Conservation (phyloP, 495 filamentous ascomycete species). For the Tuber calosporum region DNA sequence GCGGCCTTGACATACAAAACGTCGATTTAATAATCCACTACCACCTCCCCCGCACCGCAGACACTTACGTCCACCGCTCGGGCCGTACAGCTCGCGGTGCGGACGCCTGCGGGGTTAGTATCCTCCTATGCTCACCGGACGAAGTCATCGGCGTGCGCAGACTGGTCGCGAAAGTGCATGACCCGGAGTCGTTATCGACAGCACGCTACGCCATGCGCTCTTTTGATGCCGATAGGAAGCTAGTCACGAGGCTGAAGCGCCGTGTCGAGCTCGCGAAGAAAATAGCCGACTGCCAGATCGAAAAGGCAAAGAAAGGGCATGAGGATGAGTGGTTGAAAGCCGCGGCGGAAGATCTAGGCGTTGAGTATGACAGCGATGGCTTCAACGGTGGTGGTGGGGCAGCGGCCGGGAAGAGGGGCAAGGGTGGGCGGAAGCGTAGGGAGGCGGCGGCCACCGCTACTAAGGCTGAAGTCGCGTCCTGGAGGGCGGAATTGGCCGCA, state of each 20-base stretch:
- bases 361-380: slow-evolving; percentile 84
- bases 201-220: slow-evolving; percentile 49
- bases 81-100: slow-evolving; percentile 82
- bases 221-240: slow-evolving; percentile 72
- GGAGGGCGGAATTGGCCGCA: slow-evolving; percentile 57
- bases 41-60: slow-evolving; percentile 84
- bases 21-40: slow-evolving; percentile 89
- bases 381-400: neutral
- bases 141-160: slow-evolving; percentile 77
- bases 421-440: slow-evolving; percentile 60
- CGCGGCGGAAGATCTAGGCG: slow-evolving; percentile 86
- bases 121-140: slow-evolving; percentile 84
- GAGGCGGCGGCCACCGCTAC: slow-evolving; percentile 62
- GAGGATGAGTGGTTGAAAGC: slow-evolving; percentile 77
- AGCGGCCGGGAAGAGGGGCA: slow-evolving; percentile 55
- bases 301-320: slow-evolving; percentile 75
- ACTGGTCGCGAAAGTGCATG: slow-evolving; percentile 78
- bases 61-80: slow-evolving; percentile 91
- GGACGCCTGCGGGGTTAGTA: slow-evolving; percentile 63
- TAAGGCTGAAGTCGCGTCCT: slow-evolving; percentile 57
- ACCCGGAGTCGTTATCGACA: slow-evolving; percentile 40
- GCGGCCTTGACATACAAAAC: slow-evolving; percentile 85
- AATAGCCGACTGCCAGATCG: slow-evolving; percentile 71
- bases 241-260: slow-evolving; percentile 66
- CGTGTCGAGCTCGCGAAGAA: slow-evolving; percentile 70